phyloP scores from a whole-genome alignment of 345 rosid species.

The Crucihimalaya himalaica region DNA sequence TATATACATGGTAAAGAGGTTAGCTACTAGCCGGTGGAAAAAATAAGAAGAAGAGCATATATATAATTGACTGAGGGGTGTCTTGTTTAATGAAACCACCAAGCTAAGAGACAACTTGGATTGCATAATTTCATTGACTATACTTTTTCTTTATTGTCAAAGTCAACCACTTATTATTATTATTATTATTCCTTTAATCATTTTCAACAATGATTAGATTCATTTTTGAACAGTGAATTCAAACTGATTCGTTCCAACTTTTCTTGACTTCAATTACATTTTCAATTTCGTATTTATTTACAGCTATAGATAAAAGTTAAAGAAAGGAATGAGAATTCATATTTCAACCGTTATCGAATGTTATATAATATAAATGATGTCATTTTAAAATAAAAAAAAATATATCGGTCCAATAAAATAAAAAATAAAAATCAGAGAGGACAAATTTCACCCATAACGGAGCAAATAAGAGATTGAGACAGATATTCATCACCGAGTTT shows the following conservation, averaged over 20 bases:
- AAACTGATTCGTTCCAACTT: slow-evolving; percentile 29
- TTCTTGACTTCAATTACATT: slow-evolving; percentile 4
- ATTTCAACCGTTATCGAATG: background rate
- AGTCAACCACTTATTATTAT: slow-evolving; percentile 8
- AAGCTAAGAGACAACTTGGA: slow-evolving; percentile 13
- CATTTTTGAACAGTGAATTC: slow-evolving; percentile 13
- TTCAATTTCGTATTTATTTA: background rate
- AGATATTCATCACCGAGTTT: background rate
- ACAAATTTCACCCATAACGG: background rate
- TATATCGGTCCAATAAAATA: too few relatives aligned
- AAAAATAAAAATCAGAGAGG: background rate
- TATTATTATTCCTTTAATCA: slow-evolving; percentile 5
- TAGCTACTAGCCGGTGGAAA: background rate
- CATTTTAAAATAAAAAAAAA: too few relatives aligned
- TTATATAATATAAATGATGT: too few relatives aligned
- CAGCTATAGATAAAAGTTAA: background rate
- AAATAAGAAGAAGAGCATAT: background rate
- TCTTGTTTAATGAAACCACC: slow-evolving; percentile 29
- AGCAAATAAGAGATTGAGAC: background rate
- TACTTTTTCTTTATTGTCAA: slow-evolving; percentile 7
- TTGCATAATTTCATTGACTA: slow-evolving; percentile 26
- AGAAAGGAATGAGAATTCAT: background rate
- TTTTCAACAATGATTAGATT: slow-evolving; percentile 33
- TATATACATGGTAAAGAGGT: background rate
- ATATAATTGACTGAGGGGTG: slow-evolving; percentile 13